phyloP scores from a whole-genome alignment of 2,329 filamentous ascomycete genomes.

The Xylariomycetidae sp. region DNA sequence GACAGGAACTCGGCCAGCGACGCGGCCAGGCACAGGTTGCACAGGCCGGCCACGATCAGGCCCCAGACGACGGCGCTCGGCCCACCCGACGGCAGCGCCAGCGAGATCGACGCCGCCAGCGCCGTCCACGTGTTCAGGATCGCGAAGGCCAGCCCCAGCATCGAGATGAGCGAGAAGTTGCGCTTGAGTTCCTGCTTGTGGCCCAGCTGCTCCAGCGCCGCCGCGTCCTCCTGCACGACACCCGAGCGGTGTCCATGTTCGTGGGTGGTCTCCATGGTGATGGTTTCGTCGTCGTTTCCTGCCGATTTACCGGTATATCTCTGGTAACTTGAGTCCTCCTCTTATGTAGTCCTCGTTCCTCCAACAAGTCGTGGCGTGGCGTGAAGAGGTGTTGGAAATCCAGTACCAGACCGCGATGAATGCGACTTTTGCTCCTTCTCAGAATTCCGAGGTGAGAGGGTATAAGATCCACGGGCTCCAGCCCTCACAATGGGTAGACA shows the following conservation, averaged over 20 bases:
- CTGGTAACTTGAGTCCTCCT: too few relatives aligned
- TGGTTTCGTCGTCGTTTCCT: too few relatives aligned
- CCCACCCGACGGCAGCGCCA: conserved; percentile 62
- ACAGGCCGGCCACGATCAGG: conserved; percentile 54
- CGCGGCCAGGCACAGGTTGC: conserved; percentile 63
- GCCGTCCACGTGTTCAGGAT: conserved; percentile 47
- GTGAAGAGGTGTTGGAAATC: too few relatives aligned
- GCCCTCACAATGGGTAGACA: too few relatives aligned
- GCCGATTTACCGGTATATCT: too few relatives aligned
- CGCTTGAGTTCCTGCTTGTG: conserved; percentile 44
- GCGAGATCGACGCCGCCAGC: conserved; percentile 38
- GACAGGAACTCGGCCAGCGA: conserved; percentile 67
- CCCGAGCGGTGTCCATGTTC: conserved; percentile 3
- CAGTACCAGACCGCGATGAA: too few relatives aligned
- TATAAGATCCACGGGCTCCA: too few relatives aligned
- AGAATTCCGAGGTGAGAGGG: too few relatives aligned
- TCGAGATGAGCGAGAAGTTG: conserved; percentile 43
- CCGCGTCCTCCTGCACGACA: conserved; percentile 23
- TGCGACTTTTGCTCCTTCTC: too few relatives aligned
- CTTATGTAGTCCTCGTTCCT: too few relatives aligned
- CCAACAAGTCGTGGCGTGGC: too few relatives aligned
- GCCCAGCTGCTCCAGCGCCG: conserved; percentile 37
- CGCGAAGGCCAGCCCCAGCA: conserved; percentile 36
- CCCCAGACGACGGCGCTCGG: conserved; percentile 70
- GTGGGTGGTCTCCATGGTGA: too few relatives aligned